Conservation (phyloP, 2,329 filamentous ascomycete genomes). For the Sclerotinia spermophila region DNA sequence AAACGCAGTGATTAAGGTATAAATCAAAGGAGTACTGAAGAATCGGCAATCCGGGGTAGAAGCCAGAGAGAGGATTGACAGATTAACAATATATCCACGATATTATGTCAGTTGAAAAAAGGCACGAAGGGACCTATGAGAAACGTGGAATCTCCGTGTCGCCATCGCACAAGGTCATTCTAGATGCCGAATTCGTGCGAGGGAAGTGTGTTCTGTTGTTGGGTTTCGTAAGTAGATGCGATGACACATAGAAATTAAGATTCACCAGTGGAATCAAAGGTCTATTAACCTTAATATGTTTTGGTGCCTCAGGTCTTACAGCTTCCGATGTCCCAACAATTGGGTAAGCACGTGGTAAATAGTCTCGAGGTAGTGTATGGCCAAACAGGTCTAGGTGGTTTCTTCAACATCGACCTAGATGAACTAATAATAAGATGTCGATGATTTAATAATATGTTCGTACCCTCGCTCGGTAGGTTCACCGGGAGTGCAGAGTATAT, state of each 20-base stretch:
- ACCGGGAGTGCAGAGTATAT: neutral
- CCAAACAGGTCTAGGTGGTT: neutral
- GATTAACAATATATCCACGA: neutral
- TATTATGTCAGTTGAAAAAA: neutral
- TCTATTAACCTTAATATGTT: neutral
- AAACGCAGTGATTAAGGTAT: neutral
- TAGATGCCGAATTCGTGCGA: neutral
- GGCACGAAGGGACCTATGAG: neutral
- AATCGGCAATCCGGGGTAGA: slow-evolving; percentile 7
- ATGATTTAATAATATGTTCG: neutral
- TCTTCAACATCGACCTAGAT: too few species aligned
- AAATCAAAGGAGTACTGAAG: neutral
- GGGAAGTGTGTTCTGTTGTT: neutral
- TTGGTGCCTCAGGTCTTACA: neutral
- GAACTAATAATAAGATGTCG: neutral
- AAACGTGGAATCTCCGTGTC: neutral
- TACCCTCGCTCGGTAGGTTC: neutral
- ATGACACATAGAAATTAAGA: slow-evolving; percentile 15
- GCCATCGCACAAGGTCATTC: neutral
- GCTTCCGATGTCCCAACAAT: neutral
- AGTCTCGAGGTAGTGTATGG: too few species aligned
- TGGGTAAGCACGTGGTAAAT: too few species aligned
- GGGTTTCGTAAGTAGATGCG: neutral
- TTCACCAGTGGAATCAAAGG: neutral
- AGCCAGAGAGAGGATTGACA: neutral